These are phyloP conservation scores for Stagonosporopsis rhizophila DNA, from an alignment of 2,329 filamentous ascomycete species.

Conservation along the genomic window DNA sequence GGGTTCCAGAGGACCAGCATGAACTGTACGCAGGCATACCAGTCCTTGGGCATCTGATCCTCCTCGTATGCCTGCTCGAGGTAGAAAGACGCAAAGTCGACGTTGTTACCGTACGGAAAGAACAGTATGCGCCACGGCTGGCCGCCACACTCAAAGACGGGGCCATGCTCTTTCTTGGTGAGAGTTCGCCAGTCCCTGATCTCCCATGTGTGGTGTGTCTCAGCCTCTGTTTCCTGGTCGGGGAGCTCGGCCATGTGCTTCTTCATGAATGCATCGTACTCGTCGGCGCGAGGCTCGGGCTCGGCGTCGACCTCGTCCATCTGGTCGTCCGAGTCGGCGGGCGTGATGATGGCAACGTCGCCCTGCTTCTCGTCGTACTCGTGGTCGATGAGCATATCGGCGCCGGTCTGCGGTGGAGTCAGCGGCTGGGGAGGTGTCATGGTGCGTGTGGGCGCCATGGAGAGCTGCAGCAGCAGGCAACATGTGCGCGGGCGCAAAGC, in stretches of 20 bases:
- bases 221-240: constrained; percentile 80
- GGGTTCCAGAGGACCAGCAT: constrained; percentile 93
- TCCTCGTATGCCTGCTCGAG: constrained; percentile 91
- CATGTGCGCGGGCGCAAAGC: constrained; percentile 25
- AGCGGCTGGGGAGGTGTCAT: constrained; percentile 5
- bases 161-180: constrained; percentile 83
- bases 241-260: constrained; percentile 77
- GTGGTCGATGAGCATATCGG: constrained; percentile 69
- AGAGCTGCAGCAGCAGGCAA: background rate
- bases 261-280: constrained; percentile 83
- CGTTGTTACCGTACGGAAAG: constrained; percentile 94
- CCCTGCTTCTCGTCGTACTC: constrained; percentile 68
- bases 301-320: constrained; percentile 63
- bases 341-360: constrained; percentile 68
- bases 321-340: constrained; percentile 62
- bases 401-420: constrained; percentile 58
- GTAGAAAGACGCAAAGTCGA: constrained; percentile 93
- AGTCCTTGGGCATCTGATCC: constrained; percentile 79
- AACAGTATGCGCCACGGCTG: constrained; percentile 95
- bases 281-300: constrained; percentile 62
- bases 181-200: constrained; percentile 82
- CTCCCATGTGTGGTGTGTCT: constrained; percentile 82
- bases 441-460: background rate
- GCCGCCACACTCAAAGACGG: constrained; percentile 83
- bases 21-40: constrained; percentile 97